These are phyloP conservation scores for Naganishia antarctica DNA, from an alignment of 768 basidiomycete species.

Conservation along the genomic window DNA sequence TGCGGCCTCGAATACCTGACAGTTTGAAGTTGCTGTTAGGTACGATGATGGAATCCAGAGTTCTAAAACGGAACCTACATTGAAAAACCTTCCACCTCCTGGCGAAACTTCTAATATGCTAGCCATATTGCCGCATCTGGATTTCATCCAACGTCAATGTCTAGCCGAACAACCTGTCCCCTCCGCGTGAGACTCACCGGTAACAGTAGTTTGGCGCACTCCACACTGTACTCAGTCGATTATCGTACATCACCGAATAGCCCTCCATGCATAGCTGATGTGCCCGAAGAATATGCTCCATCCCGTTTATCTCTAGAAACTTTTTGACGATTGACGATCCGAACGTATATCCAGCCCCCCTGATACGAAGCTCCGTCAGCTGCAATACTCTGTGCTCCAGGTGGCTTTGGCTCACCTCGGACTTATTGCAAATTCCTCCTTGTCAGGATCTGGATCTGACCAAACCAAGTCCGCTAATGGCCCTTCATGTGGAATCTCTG, in stretches of 20 bases:
- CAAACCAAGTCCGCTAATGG: conserved; percentile 99
- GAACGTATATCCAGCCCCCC: conserved; percentile 97
- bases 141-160: background rate
- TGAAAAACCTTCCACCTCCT: conserved; percentile 79
- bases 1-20: conserved; percentile 72
- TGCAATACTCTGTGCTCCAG: background rate
- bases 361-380: conserved; percentile 44
- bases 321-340: conserved; percentile 96
- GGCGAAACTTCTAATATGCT: conserved; percentile 94
- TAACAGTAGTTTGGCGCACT: conserved; percentile 98
- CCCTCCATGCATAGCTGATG: conserved; percentile 99
- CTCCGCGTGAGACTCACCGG: conserved; percentile 48
- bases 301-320: conserved; percentile 89
- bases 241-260: conserved; percentile 92
- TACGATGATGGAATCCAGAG: too few relatives aligned
- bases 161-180: background rate
- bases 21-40: background rate
- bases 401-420: conserved; percentile 62
- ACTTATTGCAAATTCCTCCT: conserved; percentile 98
- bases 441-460: conserved; percentile 99
- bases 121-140: conserved; percentile 87
- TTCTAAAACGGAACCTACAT: conserved; percentile 54
- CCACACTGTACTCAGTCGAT: conserved; percentile 95
- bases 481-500: conserved; percentile 98
- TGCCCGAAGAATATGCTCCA: conserved; percentile 95